These are phyloP conservation scores for Anaeramoeba ignava DNA, from an alignment of 78 protist genomes.

Conservation along the genomic window DNA sequence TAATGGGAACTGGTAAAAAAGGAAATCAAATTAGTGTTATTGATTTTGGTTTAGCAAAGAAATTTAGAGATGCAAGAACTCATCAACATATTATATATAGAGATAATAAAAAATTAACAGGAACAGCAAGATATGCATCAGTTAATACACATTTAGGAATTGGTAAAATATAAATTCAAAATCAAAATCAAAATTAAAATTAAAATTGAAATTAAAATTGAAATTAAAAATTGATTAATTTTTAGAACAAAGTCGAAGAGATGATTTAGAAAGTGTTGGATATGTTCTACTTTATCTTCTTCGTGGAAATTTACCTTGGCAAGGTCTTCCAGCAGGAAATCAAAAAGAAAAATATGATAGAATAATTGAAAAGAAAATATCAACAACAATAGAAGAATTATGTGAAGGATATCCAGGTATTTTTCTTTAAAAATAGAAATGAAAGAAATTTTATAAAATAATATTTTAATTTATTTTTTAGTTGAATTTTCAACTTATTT, in stretches of 20 bases:
- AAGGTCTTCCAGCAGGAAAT: neutral
- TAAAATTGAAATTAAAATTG: no score
- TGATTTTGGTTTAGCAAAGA: slow-evolving; percentile 18
- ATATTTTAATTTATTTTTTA: no score
- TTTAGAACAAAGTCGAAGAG: slow-evolving; percentile 1
- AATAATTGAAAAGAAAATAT: neutral
- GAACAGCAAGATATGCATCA: slow-evolving; percentile 33
- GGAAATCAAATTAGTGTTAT: slow-evolving; percentile 6
- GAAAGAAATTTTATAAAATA: no score
- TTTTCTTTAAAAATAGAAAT: no score
- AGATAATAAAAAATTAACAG: neutral
- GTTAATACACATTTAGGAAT: slow-evolving; percentile 14
- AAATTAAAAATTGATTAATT: no score
- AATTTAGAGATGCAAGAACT: neutral
- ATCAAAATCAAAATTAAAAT: no score
- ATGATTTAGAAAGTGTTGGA: slow-evolving; percentile 16
- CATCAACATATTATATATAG: neutral
- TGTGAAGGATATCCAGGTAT: no score
- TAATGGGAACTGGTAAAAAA: neutral
- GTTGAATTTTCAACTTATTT: neutral
- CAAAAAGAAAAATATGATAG: neutral
- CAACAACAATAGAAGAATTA: neutral
- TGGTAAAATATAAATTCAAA: no score
- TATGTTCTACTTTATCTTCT: slow-evolving; percentile 17
- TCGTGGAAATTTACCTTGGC: slow-evolving; percentile 25